Percentiles rank a stretch among this genome's conserved stretches.
Evolutionary conservation across 345 rosid genomes (phyloP).

Genomic region (Barbarea vulgaris): DNA sequence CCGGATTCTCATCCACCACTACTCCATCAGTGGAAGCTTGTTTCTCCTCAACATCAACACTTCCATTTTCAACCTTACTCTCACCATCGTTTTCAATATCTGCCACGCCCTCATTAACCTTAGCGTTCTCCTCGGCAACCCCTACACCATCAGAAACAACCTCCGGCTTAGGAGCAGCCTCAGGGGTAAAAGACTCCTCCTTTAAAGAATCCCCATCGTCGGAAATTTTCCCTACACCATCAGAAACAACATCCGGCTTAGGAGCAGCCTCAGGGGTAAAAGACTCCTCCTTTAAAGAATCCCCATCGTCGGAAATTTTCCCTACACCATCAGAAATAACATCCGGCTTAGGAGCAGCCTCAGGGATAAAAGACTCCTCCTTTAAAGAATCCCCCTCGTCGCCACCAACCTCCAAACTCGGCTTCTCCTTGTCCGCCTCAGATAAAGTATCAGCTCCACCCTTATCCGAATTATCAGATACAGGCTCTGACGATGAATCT

Average conservation of each 20-base stretch:
- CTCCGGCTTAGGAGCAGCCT: constrained; percentile 18
- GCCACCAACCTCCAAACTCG: constrained; percentile 26
- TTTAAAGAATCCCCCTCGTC: neutral
- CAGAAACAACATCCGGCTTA: constrained; percentile 30
- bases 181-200: constrained; percentile 25
- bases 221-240: constrained; percentile 16
- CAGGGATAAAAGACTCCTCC: constrained; percentile 25
- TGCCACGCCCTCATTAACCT: constrained; percentile 32
- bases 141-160: constrained; percentile 36
- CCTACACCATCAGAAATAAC: constrained; percentile 35
- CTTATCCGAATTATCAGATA: constrained; percentile 30
- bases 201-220: neutral
- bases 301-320: neutral
- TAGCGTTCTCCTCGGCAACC: constrained; percentile 35
- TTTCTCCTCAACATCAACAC: constrained; percentile 43
- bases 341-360: constrained; percentile 18
- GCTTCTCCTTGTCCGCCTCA: constrained; percentile 7
- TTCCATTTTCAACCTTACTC: constrained; percentile 37
- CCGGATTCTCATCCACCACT: constrained; percentile 14
- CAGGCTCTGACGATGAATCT: constrained; percentile 40
- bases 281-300: constrained; percentile 8
- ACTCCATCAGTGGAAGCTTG: constrained; percentile 33
- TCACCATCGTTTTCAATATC: constrained; percentile 29
- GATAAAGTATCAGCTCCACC: constrained; percentile 19
- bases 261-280: constrained; percentile 29